Evolutionary conservation across 2,329 filamentous ascomycete species (phyloP).

Genomic region (Fusarium protoensiforme): DNA sequence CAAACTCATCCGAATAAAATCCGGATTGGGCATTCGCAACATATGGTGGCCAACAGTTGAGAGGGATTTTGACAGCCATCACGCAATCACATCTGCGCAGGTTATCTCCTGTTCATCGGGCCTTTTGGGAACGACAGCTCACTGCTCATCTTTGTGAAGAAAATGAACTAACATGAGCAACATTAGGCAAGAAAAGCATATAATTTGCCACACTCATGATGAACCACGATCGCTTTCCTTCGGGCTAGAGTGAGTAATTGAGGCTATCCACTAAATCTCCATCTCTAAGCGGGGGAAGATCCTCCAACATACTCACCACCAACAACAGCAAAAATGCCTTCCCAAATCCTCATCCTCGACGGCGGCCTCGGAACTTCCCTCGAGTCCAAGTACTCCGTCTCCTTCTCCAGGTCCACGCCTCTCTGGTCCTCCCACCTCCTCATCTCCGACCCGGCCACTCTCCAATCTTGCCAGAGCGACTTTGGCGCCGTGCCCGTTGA

Average conservation of each 20-base stretch:
- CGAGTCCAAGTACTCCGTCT: slow-evolving; percentile 64
- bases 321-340: slow-evolving; percentile 28
- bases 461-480: slow-evolving; percentile 65
- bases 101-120: neutral
- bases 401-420: slow-evolving; percentile 64
- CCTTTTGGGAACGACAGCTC: neutral
- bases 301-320: slow-evolving; percentile 11
- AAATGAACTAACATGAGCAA: neutral
- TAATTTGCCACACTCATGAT: neutral
- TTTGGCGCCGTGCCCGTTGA: slow-evolving; percentile 69
- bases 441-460: slow-evolving; percentile 61
- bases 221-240: neutral
- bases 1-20: too few relatives aligned
- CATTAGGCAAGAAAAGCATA: neutral
- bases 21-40: neutral
- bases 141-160: neutral
- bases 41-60: neutral
- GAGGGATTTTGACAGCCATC: neutral
- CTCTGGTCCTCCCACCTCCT: slow-evolving; percentile 77
- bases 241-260: neutral
- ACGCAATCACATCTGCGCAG: neutral
- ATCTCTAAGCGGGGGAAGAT: slow-evolving; percentile 16
- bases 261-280: slow-evolving; percentile 34
- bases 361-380: slow-evolving; percentile 76
- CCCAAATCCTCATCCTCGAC: slow-evolving; percentile 65